Conservation (phyloP, 2,329 filamentous ascomycete species). For the Sphaerostilbella broomeana region DNA sequence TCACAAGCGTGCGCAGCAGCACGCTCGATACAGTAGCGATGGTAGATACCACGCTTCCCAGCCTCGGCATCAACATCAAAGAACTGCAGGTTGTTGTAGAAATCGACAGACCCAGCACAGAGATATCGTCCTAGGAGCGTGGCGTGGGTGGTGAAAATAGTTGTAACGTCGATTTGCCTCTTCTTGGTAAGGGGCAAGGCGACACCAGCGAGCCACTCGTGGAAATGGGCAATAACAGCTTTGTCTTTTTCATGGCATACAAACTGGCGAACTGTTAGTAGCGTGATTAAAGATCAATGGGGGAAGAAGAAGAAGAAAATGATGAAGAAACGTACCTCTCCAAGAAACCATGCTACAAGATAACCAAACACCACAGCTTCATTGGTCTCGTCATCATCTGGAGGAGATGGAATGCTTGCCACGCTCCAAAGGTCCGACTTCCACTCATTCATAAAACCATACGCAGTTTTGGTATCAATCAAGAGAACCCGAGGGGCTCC, state of each 20-base stretch:
- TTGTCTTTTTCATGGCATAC: constrained; percentile 86
- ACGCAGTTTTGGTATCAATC: constrained; percentile 91
- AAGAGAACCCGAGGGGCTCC: constrained; percentile 89
- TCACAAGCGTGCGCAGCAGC: constrained; percentile 86
- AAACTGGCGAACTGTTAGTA: constrained; percentile 51
- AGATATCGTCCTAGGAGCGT: constrained; percentile 93
- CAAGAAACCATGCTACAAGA: constrained; percentile 93
- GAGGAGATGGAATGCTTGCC: constrained; percentile 88
- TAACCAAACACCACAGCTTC: constrained; percentile 98
- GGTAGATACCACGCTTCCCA: constrained; percentile 96
- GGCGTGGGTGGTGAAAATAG: constrained; percentile 97
- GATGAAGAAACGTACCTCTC: constrained; percentile 62
- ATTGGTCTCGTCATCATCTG: constrained; percentile 89
- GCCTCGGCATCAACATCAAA: constrained; percentile 97
- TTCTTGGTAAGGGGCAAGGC: constrained; percentile 87
- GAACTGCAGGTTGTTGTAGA: constrained; percentile 97
- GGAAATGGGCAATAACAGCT: constrained; percentile 95
- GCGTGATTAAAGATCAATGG: background rate
- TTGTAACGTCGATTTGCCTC: constrained; percentile 91
- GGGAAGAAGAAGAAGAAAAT: background rate
- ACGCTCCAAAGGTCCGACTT: constrained; percentile 92
- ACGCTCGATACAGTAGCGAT: constrained; percentile 95
- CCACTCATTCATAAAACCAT: constrained; percentile 90
- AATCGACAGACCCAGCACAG: constrained; percentile 94
- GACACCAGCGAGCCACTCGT: constrained; percentile 96